A percentile compares a stretch with the other conserved stretches of the same genome.
phyloP scores from a whole-genome alignment of 2,329 filamentous ascomycete species.

The Polychaeton citri region DNA sequence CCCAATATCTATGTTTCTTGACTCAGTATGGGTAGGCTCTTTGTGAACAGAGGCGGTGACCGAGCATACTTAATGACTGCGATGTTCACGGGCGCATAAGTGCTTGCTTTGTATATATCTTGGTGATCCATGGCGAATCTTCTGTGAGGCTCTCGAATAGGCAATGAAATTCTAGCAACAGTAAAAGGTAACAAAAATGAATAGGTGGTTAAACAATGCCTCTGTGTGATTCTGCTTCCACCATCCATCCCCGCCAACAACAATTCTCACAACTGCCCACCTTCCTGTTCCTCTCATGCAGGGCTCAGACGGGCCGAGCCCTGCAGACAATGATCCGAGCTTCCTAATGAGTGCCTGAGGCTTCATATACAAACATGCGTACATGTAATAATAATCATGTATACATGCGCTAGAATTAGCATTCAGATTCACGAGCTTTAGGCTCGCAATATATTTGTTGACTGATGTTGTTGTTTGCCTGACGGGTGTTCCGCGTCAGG shows the following conservation, averaged over 20 bases:
- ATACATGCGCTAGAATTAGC: no score
- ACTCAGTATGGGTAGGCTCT: slow-evolving; percentile 4
- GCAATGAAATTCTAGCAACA: neutral
- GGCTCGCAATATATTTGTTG: no score
- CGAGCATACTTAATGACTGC: slow-evolving; percentile 76
- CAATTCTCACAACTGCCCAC: neutral
- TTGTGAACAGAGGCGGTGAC: slow-evolving; percentile 10
- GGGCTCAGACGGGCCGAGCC: neutral
- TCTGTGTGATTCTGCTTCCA: neutral
- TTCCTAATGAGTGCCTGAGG: no score
- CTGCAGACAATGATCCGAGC: no score
- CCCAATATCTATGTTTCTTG: slow-evolving; percentile 58
- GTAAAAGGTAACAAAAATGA: neutral
- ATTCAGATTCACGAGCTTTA: no score
- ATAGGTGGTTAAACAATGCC: neutral
- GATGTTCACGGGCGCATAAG: slow-evolving; percentile 95
- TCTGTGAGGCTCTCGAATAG: neutral
- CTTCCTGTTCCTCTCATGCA: neutral
- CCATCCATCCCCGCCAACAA: neutral
- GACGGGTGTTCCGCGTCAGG: no score
- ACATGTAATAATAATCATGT: no score
- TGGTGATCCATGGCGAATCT: neutral
- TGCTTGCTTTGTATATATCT: slow-evolving; percentile 75
- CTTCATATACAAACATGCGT: no score
- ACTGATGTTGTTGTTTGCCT: no score